Evolutionary conservation across 177 flowering plant genomes (phyloP).

Genomic region (Vitis hybrid): DNA sequence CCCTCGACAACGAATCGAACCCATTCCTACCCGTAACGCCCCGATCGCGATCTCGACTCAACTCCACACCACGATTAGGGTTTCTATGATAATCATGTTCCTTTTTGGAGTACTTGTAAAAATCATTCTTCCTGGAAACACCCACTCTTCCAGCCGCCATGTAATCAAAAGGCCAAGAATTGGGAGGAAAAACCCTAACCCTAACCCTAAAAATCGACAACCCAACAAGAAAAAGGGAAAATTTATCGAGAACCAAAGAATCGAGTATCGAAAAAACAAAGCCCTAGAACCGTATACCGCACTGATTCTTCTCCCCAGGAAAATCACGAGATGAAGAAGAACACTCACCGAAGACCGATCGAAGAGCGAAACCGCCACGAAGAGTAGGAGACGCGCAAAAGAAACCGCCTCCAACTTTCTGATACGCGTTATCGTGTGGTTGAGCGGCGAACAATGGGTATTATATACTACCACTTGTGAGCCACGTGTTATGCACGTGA

Average conservation of each 20-base stretch:
- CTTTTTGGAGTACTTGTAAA: slow-evolving; percentile 5
- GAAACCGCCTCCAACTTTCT: too few relatives aligned
- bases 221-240: background rate
- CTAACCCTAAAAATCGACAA: slow-evolving; percentile 6
- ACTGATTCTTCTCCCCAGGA: background rate
- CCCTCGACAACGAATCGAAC: background rate
- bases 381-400: too few relatives aligned
- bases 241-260: background rate
- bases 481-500: too few relatives aligned
- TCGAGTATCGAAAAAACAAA: background rate
- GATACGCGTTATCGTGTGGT: too few relatives aligned
- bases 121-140: slow-evolving; percentile 25
- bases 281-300: slow-evolving; percentile 10
- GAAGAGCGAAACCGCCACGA: background rate
- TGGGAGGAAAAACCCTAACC: slow-evolving; percentile 7
- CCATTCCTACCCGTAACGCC: slow-evolving; percentile 7
- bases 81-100: slow-evolving; percentile 12
- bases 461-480: too few relatives aligned
- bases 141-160: slow-evolving; percentile 45
- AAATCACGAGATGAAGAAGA: slow-evolving; percentile 7
- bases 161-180: slow-evolving; percentile 21
- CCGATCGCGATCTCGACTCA: background rate
- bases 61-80: background rate
- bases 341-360: slow-evolving; percentile 15
- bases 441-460: too few relatives aligned